Evolutionary conservation across 2,329 filamentous ascomycete genomes (phyloP).

Genomic region (Fusarium miscanthi): DNA sequence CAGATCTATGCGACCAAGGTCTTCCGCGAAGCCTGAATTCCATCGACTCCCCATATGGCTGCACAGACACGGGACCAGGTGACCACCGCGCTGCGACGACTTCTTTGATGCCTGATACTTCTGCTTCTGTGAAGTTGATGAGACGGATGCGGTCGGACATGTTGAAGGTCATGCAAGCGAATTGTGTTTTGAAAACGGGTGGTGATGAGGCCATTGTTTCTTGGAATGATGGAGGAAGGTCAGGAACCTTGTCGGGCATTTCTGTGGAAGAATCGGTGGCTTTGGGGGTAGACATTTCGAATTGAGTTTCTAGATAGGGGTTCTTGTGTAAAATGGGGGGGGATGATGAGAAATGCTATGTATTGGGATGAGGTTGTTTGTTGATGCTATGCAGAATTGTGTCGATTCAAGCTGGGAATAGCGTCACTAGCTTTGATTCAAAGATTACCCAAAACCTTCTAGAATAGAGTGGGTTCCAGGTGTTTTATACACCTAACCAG

Average conservation of each 20-base stretch:
- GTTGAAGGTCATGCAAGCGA: constrained; percentile 20
- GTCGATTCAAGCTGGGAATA: background rate
- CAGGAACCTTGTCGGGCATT: background rate
- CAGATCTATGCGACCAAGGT: constrained; percentile 1
- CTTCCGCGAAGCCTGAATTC: constrained; percentile 9
- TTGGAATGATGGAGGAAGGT: constrained; percentile 20
- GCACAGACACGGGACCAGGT: background rate
- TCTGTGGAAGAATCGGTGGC: background rate
- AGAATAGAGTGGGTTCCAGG: background rate
- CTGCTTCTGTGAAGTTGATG: constrained; percentile 12
- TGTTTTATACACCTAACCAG: background rate
- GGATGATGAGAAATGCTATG: background rate
- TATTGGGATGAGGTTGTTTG: no score
- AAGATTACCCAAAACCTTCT: background rate
- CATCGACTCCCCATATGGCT: background rate
- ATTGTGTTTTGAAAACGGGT: constrained; percentile 2
- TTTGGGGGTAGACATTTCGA: background rate
- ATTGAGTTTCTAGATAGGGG: no score
- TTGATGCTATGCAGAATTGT: background rate
- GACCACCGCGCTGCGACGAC: background rate
- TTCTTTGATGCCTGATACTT: background rate
- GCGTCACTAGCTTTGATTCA: background rate
- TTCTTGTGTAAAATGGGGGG: no score
- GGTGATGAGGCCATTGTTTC: constrained; percentile 12
- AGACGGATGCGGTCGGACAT: constrained; percentile 13